A percentile compares a stretch with the other conserved stretches of the same genome.
These are phyloP conservation scores for Candida chilensis DNA, from an alignment of 805 yeast species.

Conservation along the genomic window DNA sequence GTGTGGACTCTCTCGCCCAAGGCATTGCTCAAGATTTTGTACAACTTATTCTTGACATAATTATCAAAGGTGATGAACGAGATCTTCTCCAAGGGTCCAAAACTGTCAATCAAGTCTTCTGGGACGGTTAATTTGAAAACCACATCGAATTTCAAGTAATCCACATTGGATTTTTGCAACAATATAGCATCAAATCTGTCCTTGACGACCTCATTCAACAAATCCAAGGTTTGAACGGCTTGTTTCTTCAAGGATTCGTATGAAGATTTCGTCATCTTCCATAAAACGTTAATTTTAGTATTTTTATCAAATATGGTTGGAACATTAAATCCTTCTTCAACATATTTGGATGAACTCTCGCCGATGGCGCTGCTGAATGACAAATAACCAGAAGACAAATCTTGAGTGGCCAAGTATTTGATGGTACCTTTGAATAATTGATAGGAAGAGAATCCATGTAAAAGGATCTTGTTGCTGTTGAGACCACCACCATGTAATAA, in stretches of 20 bases:
- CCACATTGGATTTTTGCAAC: constrained; percentile 46
- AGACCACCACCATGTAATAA: constrained; percentile 77
- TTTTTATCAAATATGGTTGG: constrained; percentile 74
- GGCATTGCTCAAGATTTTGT: constrained; percentile 46
- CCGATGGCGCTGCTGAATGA: constrained; percentile 54
- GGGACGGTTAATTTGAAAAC: constrained; percentile 43
- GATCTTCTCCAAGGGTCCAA: constrained; percentile 65
- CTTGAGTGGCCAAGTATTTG: constrained; percentile 74
- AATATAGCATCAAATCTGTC: constrained; percentile 81
- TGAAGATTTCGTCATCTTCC: constrained; percentile 69
- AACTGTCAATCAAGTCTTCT: constrained; percentile 29
- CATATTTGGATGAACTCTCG: constrained; percentile 34
- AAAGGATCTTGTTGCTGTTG: constrained; percentile 63
- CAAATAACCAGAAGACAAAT: constrained; percentile 57
- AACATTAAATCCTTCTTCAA: constrained; percentile 52
- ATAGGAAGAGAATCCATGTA: constrained; percentile 86
- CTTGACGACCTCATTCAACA: constrained; percentile 69
- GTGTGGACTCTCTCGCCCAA: constrained; percentile 39
- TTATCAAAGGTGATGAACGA: constrained; percentile 63
- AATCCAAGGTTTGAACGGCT: constrained; percentile 58
- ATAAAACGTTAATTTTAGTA: constrained; percentile 69
- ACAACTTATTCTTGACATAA: constrained; percentile 52
- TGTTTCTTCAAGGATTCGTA: constrained; percentile 52
- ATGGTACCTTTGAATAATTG: constrained; percentile 89
- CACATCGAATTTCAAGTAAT: constrained; percentile 58